These are phyloP conservation scores for Diaporthe citriasiana DNA, from an alignment of 2,329 filamentous ascomycete species.

Conservation along the genomic window DNA sequence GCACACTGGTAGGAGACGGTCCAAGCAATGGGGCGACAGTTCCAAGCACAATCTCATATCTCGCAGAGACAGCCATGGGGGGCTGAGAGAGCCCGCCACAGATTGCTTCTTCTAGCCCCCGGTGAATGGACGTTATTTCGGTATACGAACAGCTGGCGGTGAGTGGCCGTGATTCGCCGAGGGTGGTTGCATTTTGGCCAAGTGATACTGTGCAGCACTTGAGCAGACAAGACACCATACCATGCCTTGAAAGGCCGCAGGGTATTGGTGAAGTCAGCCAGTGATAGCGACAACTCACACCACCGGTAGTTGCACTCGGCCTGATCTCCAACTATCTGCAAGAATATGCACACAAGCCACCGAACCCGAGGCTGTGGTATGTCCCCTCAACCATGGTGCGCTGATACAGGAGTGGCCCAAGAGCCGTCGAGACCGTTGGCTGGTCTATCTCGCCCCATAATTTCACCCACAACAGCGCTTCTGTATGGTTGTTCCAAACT, in stretches of 20 bases:
- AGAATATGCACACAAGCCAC: slow-evolving; percentile 1
- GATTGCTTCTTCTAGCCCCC: neutral
- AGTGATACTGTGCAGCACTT: slow-evolving; percentile 11
- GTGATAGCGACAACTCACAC: neutral
- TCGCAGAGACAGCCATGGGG: slow-evolving; percentile 2
- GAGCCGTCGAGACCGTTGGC: slow-evolving; percentile 14
- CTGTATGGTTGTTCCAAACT: slow-evolving; percentile 16
- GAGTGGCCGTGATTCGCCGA: slow-evolving; percentile 18
- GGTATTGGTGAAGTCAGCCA: neutral
- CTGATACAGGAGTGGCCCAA: slow-evolving; percentile 16
- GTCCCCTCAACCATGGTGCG: neutral
- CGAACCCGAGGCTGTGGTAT: slow-evolving; percentile 25
- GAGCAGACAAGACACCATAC: slow-evolving; percentile 19
- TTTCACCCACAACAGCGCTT: slow-evolving; percentile 5
- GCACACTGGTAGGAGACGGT: neutral
- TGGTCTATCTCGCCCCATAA: neutral
- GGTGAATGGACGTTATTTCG: slow-evolving; percentile 15
- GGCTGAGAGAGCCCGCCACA: slow-evolving; percentile 13
- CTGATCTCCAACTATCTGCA: neutral
- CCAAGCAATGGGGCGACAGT: neutral
- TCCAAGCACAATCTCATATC: neutral
- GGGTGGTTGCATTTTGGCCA: slow-evolving; percentile 26
- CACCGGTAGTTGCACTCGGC: slow-evolving; percentile 2
- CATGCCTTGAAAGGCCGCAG: slow-evolving; percentile 9
- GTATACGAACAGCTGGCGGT: slow-evolving; percentile 24